Evolutionary conservation across 139 green algal genomes (phyloP), one percentile per base, ranked within the genome.

Genomic region (Micractinium conductrix): DNA sequence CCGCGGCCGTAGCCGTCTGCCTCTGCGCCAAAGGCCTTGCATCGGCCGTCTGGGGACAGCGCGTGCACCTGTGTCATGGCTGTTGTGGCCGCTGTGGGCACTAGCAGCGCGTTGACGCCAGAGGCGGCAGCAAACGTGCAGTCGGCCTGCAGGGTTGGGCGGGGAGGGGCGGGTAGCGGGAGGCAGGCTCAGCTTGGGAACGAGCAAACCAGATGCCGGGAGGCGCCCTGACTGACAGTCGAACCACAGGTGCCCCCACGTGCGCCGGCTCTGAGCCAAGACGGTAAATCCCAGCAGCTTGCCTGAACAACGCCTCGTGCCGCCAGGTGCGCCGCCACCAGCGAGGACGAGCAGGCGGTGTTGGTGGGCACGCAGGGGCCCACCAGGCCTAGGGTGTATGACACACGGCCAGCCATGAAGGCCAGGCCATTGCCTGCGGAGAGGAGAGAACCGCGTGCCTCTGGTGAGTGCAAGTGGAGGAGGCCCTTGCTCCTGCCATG

Each of bases 1-100:
- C 93, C 95, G 3, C 95, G 88, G 40, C 95, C 95, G 79, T 98
- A 98, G 42, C 95, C 95, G 72, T 98, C 94, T 4, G 89, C 95
- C 21, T 94, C 90, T 3, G 92, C 87, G 38, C 90, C 94, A 85
- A 97, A 97, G 1, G 95, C 91, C 88, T 98, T 97, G 91, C 94
- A 96, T 62, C 94, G 89, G 17, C 93, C 94, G 42, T 95, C 94
- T 0, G 92, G 89, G 0, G 92, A 91, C 65, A 91, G 80, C 24
- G 87, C 88, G 63, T 88, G 79, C 1, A 92, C 87, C 70, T 92
- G 87, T 0, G 89, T 94, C 94, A 97, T 96, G 9, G 92, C 93
- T 21, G 93, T 87, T 0, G 87, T 90, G 26, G 93, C 93, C 37
- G 89, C 89, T 7, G 88, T 91, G 60, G 95, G 85, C 71, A 90